Base-by-base conservation (phyloP, 2,329 filamentous ascomycete species). In the Microdochium trichocladiopsis region DNA sequence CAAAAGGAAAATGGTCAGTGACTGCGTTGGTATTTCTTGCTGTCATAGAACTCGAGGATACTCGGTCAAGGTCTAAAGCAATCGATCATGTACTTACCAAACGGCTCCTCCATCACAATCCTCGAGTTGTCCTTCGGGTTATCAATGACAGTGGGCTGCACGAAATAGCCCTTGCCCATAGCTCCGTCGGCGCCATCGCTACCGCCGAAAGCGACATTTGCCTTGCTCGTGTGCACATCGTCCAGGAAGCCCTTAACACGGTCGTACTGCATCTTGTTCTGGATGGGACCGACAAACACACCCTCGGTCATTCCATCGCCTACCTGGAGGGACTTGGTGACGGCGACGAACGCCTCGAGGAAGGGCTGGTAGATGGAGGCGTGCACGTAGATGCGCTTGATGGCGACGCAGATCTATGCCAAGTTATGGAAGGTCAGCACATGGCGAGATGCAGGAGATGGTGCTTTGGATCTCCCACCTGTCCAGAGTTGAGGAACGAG, bases 381-480 rank as follows among this genome's bases (percentile, higher is more conserved):
- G 62, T 84, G 79, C 37, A 84, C 75, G 66, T 83, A 85, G 50
- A 82, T 65, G 4, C 77, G 71, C 60, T 77, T 78, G n/a, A 69
- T 71, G 10, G 70, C 70, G 23, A 77, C 70, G 58, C 76, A 79
- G 37, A 77, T 69, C 58, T 41, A 18, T 6, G 36, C 5, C 8
- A 5, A 6, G 36, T 31, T 31, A 52, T n/a, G 43, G 36, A 18
- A 48, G 37, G 25, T 49, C 36, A 36, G 41, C 14, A 18, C 25
- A 14, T 78, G 58, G 1, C 76, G 73, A 51, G 76, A 79, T 54
- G 73, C 72, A 22, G 67, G 65, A 0, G 36, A 41, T 12, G 10
- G 10, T 41, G 36, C 8, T 5, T 41, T 18, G 10, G 36, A 16
- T 5, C 8, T 5, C 36, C 6, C n/a, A 41, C 36, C n/a, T 83